A percentile compares a stretch with the other conserved stretches of the same genome.
Conservation (phyloP, 2,329 filamentous ascomycete genomes). For the Claviceps fusiformis region DNA sequence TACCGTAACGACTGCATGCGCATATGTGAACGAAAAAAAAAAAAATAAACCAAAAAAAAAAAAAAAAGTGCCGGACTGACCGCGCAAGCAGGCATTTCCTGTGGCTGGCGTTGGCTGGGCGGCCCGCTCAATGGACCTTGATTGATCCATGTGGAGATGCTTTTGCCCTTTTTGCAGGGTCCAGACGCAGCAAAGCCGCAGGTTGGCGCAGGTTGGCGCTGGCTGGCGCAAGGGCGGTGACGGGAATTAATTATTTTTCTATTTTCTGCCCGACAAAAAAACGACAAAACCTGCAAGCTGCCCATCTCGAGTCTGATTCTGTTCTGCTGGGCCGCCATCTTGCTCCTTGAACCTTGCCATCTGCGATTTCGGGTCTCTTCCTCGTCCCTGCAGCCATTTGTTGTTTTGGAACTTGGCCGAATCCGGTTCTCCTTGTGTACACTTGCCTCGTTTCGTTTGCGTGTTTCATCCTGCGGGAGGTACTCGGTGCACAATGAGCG, state of each 20-base stretch:
- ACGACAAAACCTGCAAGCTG: conserved; percentile 6
- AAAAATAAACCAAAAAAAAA: no score
- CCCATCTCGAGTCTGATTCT: not conserved
- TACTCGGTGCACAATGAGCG: conserved; percentile 25
- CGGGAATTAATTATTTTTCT: conserved; percentile 13
- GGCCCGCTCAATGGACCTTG: not conserved
- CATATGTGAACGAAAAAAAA: no score
- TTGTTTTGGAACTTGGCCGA: not conserved
- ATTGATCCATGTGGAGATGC: no score
- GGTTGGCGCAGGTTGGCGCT: no score
- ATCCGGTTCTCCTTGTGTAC: not conserved
- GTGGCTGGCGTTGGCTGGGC: no score
- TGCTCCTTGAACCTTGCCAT: conserved; percentile 1
- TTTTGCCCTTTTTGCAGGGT: not conserved
- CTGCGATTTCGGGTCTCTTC: not conserved
- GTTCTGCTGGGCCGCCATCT: not conserved
- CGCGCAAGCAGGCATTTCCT: no score
- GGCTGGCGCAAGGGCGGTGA: conserved; percentile 14
- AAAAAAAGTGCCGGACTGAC: no score
- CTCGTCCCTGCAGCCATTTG: not conserved
- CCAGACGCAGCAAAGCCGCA: not conserved
- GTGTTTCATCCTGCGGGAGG: not conserved
- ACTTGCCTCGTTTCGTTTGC: not conserved
- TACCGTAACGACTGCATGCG: no score
- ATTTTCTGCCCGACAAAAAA: conserved; percentile 18